phyloP scores from a whole-genome alignment of 2,329 filamentous ascomycete genomes.

The Colletotrichum australisinense region DNA sequence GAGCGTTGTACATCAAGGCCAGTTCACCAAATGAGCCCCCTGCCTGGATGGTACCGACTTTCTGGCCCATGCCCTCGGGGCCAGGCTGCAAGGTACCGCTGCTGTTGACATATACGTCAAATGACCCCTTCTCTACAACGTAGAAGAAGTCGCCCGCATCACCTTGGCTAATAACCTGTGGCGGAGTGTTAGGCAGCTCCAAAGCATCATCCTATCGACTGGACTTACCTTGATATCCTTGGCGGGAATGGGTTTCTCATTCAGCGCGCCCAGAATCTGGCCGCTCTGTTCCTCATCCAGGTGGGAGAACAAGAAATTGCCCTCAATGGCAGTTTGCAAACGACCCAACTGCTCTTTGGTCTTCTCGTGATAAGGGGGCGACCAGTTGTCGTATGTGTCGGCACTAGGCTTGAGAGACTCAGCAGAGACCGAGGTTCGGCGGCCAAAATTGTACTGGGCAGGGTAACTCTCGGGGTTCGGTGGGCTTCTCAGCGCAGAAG shows the following conservation, averaged over 20 bases:
- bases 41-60: conserved; percentile 84
- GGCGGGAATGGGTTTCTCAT: conserved; percentile 95
- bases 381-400: conserved; percentile 88
- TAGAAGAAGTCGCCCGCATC: conserved; percentile 99
- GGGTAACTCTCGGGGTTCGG: conserved; percentile 80
- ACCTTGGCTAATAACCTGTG: conserved; percentile 91
- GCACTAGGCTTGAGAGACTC: conserved; percentile 93
- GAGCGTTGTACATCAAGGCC: conserved; percentile 98
- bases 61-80: conserved; percentile 82
- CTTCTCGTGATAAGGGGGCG: conserved; percentile 87
- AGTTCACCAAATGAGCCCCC: conserved; percentile 97
- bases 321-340: conserved; percentile 82
- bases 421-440: conserved; percentile 95
- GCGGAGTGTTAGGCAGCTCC: conserved; percentile 40
- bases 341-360: conserved; percentile 82
- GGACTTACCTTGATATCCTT: conserved; percentile 78
- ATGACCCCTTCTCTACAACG: conserved; percentile 89
- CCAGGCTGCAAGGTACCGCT: conserved; percentile 83
- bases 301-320: conserved; percentile 94
- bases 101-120: conserved; percentile 90
- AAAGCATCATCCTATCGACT: not conserved
- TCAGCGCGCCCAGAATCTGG: conserved; percentile 88
- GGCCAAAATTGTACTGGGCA: conserved; percentile 91
- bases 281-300: conserved; percentile 92
- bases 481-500: conserved; percentile 57